Evolutionary conservation across 73 alveolate genomes (phyloP).

Genomic region (Tetrahymena elliotti): DNA sequence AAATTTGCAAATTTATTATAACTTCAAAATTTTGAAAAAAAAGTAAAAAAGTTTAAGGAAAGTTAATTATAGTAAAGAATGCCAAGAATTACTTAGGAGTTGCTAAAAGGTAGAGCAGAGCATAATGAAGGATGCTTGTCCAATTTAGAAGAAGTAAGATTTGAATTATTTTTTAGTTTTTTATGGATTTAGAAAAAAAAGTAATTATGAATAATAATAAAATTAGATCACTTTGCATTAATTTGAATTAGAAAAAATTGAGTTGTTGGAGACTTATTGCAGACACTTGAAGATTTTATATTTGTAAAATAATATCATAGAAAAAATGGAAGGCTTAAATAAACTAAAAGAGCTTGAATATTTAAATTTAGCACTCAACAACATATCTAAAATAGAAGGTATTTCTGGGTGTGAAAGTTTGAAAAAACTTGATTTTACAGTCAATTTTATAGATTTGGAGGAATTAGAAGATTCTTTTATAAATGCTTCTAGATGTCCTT

Average conservation of each 20-base stretch:
- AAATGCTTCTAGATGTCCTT: constrained; percentile 1
- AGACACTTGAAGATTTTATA: constrained; percentile 88
- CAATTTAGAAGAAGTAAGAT: constrained; percentile 89
- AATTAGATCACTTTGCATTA: constrained; percentile 69
- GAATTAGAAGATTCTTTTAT: constrained; percentile 80
- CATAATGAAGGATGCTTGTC: constrained; percentile 97
- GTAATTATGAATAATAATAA: not conserved
- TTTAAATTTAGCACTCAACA: constrained; percentile 94
- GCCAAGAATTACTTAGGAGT: constrained; percentile 75
- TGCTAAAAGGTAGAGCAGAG: constrained; percentile 92
- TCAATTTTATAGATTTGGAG: constrained; percentile 89
- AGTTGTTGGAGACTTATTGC: constrained; percentile 76
- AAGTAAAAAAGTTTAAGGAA: not conserved
- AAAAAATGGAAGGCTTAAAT: constrained; percentile 89
- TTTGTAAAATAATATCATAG: constrained; percentile 93
- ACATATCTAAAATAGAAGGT: constrained; percentile 88
- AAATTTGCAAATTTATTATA: not conserved
- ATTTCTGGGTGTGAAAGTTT: constrained; percentile 91
- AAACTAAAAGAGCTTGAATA: constrained; percentile 95
- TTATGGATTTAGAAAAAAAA: not conserved
- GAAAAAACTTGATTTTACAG: constrained; percentile 94
- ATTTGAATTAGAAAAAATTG: constrained; percentile 74
- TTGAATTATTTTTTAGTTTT: not conserved
- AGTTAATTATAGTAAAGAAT: not conserved
- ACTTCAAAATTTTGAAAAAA: not conserved